Percentiles rank a stretch among this genome's conserved stretches.
phyloP scores from a whole-genome alignment of 2,329 filamentous ascomycete genomes.

The Diplodia mutila region DNA sequence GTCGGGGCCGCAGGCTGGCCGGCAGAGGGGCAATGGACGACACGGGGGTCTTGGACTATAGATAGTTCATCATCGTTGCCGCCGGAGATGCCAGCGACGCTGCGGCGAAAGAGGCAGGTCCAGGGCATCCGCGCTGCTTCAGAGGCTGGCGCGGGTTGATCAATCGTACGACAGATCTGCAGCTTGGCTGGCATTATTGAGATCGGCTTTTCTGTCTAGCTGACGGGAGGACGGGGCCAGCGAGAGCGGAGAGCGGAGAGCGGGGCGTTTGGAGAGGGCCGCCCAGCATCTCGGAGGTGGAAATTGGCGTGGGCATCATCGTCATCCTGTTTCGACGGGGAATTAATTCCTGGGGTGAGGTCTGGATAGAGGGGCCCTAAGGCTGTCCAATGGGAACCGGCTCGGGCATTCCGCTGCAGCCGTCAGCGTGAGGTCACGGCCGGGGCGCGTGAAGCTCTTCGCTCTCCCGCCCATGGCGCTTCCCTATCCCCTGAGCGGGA shows the following conservation, averaged over 20 bases:
- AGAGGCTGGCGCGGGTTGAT: constrained; percentile 13
- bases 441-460: neutral
- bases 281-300: too few species aligned
- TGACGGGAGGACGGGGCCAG: neutral
- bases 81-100: neutral
- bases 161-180: constrained; percentile 23
- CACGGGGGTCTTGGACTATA: neutral
- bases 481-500: constrained; percentile 10
- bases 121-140: neutral
- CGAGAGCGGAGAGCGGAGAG: constrained; percentile 8
- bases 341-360: neutral
- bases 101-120: constrained; percentile 15
- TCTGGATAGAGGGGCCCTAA: constrained; percentile 11
- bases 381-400: constrained; percentile 7
- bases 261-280: neutral
- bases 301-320: too few species aligned
- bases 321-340: too few species aligned
- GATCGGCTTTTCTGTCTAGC: constrained; percentile 4
- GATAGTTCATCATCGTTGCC: neutral
- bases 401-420: constrained; percentile 3
- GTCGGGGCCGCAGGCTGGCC: neutral
- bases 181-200: constrained; percentile 10
- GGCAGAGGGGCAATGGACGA: neutral
- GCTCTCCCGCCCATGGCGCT: too few species aligned
- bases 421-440: neutral